A percentile compares a stretch with the other conserved stretches of the same genome.
These are phyloP conservation scores for Evansstolkia leycettana DNA, from an alignment of 495 filamentous ascomycete genomes.

Conservation along the genomic window DNA sequence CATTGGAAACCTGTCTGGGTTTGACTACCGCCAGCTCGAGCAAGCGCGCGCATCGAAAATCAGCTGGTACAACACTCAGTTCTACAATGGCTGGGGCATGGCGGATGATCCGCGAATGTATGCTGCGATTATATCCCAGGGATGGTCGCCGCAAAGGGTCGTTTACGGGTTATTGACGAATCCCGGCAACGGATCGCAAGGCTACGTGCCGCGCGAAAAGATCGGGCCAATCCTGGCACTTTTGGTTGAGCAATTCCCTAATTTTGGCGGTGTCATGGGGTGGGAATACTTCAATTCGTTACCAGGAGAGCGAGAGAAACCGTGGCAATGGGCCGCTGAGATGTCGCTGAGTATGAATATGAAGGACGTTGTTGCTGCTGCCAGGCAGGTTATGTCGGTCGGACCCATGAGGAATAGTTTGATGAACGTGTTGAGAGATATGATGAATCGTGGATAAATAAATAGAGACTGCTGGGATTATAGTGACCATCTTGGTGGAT, in stretches of 20 bases:
- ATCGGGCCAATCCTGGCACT: slow-evolving; percentile 29
- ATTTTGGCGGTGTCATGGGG: slow-evolving; percentile 72
- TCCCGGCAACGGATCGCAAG: slow-evolving; percentile 48
- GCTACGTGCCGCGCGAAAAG: slow-evolving; percentile 40
- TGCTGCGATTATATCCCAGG: slow-evolving; percentile 47
- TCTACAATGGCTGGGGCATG: slow-evolving; percentile 72
- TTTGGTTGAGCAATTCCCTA: slow-evolving; percentile 39
- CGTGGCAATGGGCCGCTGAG: slow-evolving; percentile 60
- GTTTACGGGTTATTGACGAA: slow-evolving; percentile 65
- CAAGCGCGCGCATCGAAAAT: slow-evolving; percentile 50
- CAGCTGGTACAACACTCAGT: slow-evolving; percentile 74
- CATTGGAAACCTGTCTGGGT: slow-evolving; percentile 56
- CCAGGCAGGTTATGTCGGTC: slow-evolving; percentile 15
- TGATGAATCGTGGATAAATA: slow-evolving; percentile 14
- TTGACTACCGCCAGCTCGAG: slow-evolving; percentile 58
- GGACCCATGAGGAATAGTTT: slow-evolving; percentile 18
- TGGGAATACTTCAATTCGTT: slow-evolving; percentile 77
- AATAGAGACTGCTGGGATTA: too few relatives aligned
- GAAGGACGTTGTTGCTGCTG: slow-evolving; percentile 27
- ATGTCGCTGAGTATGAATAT: slow-evolving; percentile 41
- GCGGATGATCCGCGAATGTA: slow-evolving; percentile 47
- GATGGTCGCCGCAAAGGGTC: slow-evolving; percentile 53
- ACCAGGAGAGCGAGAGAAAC: slow-evolving; percentile 42
- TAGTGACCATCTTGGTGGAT: too few relatives aligned
- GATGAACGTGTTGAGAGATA: slow-evolving; percentile 19